These are phyloP conservation scores for Rosa multiflora DNA, from an alignment of 306 rosid species.

Conservation along the genomic window DNA sequence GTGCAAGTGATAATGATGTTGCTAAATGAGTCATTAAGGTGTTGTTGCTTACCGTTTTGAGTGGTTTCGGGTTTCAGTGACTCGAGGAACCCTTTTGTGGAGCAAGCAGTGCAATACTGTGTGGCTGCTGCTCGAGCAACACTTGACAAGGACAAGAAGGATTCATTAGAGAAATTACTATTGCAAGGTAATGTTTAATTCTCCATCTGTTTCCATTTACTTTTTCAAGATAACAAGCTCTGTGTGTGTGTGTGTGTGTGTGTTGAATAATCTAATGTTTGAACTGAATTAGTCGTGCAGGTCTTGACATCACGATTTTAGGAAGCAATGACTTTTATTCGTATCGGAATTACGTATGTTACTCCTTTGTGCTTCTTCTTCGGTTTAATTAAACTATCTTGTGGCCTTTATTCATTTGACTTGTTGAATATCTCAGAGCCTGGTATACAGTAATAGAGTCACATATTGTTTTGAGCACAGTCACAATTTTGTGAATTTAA, in stretches of 20 bases:
- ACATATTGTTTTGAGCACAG: not conserved
- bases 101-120: constrained; percentile 81
- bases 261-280: constrained; percentile 19
- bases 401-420: not conserved
- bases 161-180: constrained; percentile 59
- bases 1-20: not conserved
- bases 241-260: not conserved
- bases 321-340: constrained; percentile 94
- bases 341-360: constrained; percentile 74
- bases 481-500: not conserved
- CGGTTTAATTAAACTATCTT: not conserved
- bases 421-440: not conserved
- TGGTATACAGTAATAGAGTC: not conserved
- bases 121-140: constrained; percentile 85
- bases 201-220: constrained; percentile 10
- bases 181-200: constrained; percentile 54
- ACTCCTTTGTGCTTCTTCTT: constrained; percentile 12
- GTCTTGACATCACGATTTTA: constrained; percentile 88
- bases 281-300: constrained; percentile 48
- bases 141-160: constrained; percentile 54
- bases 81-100: constrained; percentile 85
- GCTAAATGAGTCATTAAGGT: constrained; percentile 12
- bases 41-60: constrained; percentile 5
- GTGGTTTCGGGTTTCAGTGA: constrained; percentile 60
- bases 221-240: not conserved